phyloP scores from a whole-genome alignment of 768 basidiomycete species.

The Suillus clintonianus region DNA sequence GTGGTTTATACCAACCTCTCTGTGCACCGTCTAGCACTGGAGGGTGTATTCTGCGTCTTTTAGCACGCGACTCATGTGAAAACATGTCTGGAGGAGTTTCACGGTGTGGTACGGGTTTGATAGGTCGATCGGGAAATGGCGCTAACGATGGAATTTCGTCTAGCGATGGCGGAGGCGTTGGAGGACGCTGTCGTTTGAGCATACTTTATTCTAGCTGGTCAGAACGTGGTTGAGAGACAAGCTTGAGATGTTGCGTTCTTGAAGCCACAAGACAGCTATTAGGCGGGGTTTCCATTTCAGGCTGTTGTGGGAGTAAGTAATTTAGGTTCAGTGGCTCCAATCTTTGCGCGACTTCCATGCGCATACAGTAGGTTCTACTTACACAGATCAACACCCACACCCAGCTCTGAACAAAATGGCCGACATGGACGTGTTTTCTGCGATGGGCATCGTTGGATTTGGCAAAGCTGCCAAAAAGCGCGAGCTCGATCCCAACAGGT shows the following conservation, averaged over 20 bases:
- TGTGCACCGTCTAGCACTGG: slow-evolving; percentile 55
- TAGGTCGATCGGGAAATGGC: slow-evolving; percentile 14
- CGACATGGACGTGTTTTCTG: slow-evolving; percentile 71
- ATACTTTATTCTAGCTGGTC: slow-evolving; percentile 29
- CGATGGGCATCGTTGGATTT: slow-evolving; percentile 85
- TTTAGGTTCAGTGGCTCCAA: background rate
- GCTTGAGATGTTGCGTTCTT: background rate
- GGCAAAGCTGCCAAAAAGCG: slow-evolving; percentile 72
- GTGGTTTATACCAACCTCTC: slow-evolving; percentile 42
- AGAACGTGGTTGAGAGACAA: background rate
- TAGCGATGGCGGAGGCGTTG: slow-evolving; percentile 43
- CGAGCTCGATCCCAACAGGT: slow-evolving; percentile 71
- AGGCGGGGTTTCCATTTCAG: slow-evolving; percentile 8
- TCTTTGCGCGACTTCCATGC: background rate
- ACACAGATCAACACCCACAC: background rate
- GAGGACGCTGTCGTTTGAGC: slow-evolving; percentile 56
- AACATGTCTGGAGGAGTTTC: slow-evolving; percentile 9
- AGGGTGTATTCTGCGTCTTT: slow-evolving; percentile 55
- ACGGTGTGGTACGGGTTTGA: slow-evolving; percentile 15
- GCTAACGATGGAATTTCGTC: slow-evolving; percentile 22
- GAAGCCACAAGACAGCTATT: background rate
- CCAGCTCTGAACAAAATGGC: slow-evolving; percentile 37
- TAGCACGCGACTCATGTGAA: slow-evolving; percentile 37
- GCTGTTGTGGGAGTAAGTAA: slow-evolving; percentile 4
- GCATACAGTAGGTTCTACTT: background rate